These are phyloP conservation scores for Stachybotrys elegans DNA, from an alignment of 2,329 filamentous ascomycete species.

Conservation along the genomic window DNA sequence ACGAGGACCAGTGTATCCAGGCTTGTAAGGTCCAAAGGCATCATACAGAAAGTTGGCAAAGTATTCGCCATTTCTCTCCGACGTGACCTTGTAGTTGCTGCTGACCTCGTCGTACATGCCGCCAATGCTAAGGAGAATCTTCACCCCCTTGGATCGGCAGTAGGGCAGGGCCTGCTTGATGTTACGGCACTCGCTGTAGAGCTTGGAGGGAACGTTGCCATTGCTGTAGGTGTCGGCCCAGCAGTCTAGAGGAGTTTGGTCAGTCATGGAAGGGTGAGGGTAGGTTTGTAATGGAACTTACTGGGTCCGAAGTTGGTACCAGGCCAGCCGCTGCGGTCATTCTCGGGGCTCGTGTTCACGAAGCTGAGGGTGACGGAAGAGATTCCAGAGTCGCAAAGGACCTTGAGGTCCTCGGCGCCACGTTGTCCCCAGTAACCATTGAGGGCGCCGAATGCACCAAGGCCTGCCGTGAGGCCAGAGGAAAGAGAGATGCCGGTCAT, in stretches of 20 bases:
- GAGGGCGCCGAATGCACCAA: constrained; percentile 23
- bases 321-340: constrained; percentile 27
- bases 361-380: constrained; percentile 33
- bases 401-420: constrained; percentile 22
- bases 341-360: constrained; percentile 31
- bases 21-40: constrained; percentile 31
- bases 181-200: constrained; percentile 28
- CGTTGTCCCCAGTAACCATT: constrained; percentile 38
- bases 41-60: constrained; percentile 34
- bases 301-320: constrained; percentile 35
- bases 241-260: no score
- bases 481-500: constrained; percentile 19
- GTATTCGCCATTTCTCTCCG: constrained; percentile 21
- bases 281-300: no score
- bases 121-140: constrained; percentile 37
- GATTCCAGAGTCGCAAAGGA: constrained; percentile 30
- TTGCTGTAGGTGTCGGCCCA: constrained; percentile 19
- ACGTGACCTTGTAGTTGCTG: constrained; percentile 28
- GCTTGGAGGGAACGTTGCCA: constrained; percentile 16
- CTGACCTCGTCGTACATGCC: constrained; percentile 20
- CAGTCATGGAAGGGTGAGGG: no score
- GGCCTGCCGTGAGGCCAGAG: constrained; percentile 12
- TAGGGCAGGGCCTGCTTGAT: constrained; percentile 34
- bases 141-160: constrained; percentile 36
- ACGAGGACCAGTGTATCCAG: constrained; percentile 26